These are phyloP conservation scores for Aulographum hederae DNA, from an alignment of 2,329 filamentous ascomycete species.

Conservation along the genomic window DNA sequence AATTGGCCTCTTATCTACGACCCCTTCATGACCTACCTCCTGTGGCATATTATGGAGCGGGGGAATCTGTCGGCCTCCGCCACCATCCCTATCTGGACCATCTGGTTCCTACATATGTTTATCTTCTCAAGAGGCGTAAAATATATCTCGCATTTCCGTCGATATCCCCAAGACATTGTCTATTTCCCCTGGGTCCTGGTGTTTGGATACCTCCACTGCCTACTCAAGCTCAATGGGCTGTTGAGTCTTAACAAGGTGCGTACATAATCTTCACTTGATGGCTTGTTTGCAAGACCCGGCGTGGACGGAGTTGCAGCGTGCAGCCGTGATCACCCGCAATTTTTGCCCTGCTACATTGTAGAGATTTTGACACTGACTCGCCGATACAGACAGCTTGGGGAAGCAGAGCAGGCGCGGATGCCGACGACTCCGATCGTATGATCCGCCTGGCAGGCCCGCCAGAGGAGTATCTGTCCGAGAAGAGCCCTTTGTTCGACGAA, in stretches of 20 bases:
- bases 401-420: constrained; percentile 78
- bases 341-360: no score
- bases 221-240: constrained; percentile 5
- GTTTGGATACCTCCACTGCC: constrained; percentile 71
- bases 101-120: constrained; percentile 19
- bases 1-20: constrained; percentile 72
- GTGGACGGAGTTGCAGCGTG: neutral
- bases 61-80: constrained; percentile 6
- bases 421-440: constrained; percentile 59
- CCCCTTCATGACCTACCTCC: constrained; percentile 40
- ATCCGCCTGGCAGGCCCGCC: constrained; percentile 10
- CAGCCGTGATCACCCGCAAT: no score
- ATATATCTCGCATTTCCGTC: constrained; percentile 67
- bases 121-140: constrained; percentile 86
- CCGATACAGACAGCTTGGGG: constrained; percentile 74
- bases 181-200: constrained; percentile 66
- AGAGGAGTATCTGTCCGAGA: constrained; percentile 1
- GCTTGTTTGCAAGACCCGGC: no score
- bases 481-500: no score
- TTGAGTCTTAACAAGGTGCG: constrained; percentile 50
- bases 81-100: constrained; percentile 11
- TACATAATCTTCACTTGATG: constrained; percentile 8
- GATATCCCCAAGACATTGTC: constrained; percentile 60
- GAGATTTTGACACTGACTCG: no score
- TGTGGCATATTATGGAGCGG: constrained; percentile 14